phyloP scores from a whole-genome alignment of 345 rosid species.

The Lepidium didymum region DNA sequence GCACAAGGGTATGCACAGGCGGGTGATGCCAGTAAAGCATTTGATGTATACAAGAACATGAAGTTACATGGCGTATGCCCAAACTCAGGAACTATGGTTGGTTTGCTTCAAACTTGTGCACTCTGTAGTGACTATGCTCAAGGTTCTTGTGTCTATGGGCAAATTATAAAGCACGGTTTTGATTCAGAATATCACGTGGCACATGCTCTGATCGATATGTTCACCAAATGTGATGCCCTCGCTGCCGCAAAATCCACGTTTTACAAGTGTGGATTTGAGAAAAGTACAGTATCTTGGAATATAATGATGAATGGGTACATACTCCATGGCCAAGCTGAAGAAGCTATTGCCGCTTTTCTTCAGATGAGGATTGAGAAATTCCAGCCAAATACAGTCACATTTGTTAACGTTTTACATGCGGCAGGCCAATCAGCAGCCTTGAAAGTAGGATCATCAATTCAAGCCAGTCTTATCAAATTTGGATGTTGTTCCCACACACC shows the following conservation, averaged over 20 bases:
- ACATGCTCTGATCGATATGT: constrained; percentile 53
- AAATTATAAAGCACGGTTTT: constrained; percentile 39
- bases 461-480: constrained; percentile 37
- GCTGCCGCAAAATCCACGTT: constrained; percentile 41
- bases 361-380: constrained; percentile 39
- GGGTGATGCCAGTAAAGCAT: constrained; percentile 34
- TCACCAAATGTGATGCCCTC: constrained; percentile 48
- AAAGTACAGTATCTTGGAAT: constrained; percentile 51
- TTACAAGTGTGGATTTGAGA: constrained; percentile 27
- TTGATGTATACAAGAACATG: constrained; percentile 36
- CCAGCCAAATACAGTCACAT: constrained; percentile 37
- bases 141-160: constrained; percentile 41
- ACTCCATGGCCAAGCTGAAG: constrained; percentile 44
- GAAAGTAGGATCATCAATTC: constrained; percentile 45
- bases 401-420: constrained; percentile 47
- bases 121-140: constrained; percentile 32
- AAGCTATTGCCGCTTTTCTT: constrained; percentile 38
- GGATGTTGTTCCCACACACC: constrained; percentile 33
- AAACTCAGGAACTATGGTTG: constrained; percentile 51
- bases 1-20: constrained; percentile 42
- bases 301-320: constrained; percentile 48
- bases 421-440: constrained; percentile 33
- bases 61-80: constrained; percentile 31
- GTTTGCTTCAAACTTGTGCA: constrained; percentile 44
- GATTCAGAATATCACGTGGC: constrained; percentile 38